These are phyloP conservation scores for Dendrothele bispora DNA, from an alignment of 768 basidiomycete species.

Conservation along the genomic window DNA sequence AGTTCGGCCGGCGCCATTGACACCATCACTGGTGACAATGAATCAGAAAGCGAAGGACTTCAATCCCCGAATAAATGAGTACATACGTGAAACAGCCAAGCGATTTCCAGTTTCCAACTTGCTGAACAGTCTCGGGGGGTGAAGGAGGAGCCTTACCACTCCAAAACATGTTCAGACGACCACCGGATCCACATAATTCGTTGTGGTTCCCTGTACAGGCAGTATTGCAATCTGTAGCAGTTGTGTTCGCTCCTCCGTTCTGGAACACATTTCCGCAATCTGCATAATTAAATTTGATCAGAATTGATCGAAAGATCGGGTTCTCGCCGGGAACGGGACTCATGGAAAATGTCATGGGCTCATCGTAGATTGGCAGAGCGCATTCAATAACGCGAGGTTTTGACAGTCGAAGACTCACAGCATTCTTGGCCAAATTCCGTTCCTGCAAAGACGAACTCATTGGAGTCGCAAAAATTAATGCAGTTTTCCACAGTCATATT, in stretches of 20 bases:
- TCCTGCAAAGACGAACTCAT: constrained; percentile 63
- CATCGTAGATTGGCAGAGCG: too few species aligned
- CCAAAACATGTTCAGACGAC: constrained; percentile 63
- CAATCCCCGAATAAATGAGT: constrained; percentile 13
- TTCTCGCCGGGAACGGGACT: neutral
- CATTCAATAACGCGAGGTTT: neutral
- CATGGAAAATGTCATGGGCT: neutral
- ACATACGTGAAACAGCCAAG: constrained; percentile 75
- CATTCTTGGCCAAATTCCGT: constrained; percentile 65
- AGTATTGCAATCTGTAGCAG: constrained; percentile 57
- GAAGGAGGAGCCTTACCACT: constrained; percentile 58
- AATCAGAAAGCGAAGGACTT: constrained; percentile 30
- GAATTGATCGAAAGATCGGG: constrained; percentile 2
- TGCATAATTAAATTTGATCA: constrained; percentile 22
- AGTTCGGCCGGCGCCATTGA: constrained; percentile 40
- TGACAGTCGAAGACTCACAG: constrained; percentile 38
- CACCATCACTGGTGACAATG: constrained; percentile 36
- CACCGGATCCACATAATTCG: constrained; percentile 62
- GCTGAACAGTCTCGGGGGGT: constrained; percentile 50
- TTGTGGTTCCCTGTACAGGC: constrained; percentile 57
- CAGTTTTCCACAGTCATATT: constrained; percentile 63
- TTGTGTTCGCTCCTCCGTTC: constrained; percentile 43
- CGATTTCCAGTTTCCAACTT: constrained; percentile 63
- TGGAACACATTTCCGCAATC: constrained; percentile 64
- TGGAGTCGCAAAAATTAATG: constrained; percentile 45